These are phyloP conservation scores for Candida khao-thaluensis DNA, from an alignment of 805 yeast genomes.

Conservation along the genomic window DNA sequence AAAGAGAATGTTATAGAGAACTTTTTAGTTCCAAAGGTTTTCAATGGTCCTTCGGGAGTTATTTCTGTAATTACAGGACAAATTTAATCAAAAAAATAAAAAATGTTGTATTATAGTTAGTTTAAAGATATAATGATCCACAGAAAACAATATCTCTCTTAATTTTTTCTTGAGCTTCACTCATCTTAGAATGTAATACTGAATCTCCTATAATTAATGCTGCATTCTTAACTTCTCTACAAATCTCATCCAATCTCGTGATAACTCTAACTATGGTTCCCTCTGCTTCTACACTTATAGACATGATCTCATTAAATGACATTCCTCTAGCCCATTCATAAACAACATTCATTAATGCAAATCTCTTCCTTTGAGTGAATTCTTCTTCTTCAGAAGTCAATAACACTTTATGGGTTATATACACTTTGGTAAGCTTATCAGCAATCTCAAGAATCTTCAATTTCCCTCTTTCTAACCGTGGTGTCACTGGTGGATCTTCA, in stretches of 20 bases:
- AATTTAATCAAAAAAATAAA: no score
- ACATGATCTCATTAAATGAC: conserved; percentile 88
- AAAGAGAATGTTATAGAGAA: conserved; percentile 21
- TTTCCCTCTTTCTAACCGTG: conserved; percentile 72
- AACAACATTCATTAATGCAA: conserved; percentile 88
- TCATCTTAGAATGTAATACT: conserved; percentile 83
- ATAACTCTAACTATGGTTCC: conserved; percentile 97
- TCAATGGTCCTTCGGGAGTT: conserved; percentile 33
- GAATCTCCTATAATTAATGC: conserved; percentile 94
- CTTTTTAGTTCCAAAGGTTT: conserved; percentile 20
- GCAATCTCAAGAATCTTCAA: conserved; percentile 69
- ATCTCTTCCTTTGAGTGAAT: conserved; percentile 78
- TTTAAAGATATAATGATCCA: conserved; percentile 81
- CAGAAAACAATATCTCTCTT: conserved; percentile 97
- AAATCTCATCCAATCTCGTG: conserved; percentile 89
- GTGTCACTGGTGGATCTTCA: conserved; percentile 67
- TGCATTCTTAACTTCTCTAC: conserved; percentile 91
- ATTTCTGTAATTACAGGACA: conserved; percentile 19
- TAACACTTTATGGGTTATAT: conserved; percentile 65
- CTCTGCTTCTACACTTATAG: conserved; percentile 84
- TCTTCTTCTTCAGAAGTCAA: conserved; percentile 82
- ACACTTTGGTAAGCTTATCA: conserved; percentile 57
- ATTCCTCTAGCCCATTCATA: conserved; percentile 98
- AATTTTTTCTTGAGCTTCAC: conserved; percentile 88
- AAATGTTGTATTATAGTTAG: no score